Evolutionary conservation across 2,329 filamentous ascomycete genomes (phyloP), one percentile per base, ranked within the genome.

Genomic region (Fusarium ambrosium): DNA sequence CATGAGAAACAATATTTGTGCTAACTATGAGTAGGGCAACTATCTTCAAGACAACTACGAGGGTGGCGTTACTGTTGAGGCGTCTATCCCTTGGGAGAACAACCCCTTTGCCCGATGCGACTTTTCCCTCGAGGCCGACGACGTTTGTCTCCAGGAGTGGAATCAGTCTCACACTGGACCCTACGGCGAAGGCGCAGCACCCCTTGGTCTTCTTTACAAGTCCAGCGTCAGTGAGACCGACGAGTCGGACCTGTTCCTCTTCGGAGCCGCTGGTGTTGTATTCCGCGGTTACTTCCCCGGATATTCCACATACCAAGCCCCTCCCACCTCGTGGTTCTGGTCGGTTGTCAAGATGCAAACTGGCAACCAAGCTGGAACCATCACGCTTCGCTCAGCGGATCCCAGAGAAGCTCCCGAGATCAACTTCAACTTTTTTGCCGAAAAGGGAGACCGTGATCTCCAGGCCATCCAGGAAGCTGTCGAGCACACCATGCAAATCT

Each of bases 361-460:
- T 0, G 88, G 89, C 45, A 93, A 94, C 64, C 82, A 79, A 1
- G 88, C 87, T 7, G 92, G 92, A 14, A 88, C 86, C 0, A 90
- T 95, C 6, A 87, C 80, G 1, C 87, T 94, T 7, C 85, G 85
- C 11, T 91, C 89, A 0, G 82, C 87, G 0, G 88, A 94, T 76
- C 92, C 92, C 0, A 87, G 89, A 3, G 91, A 93, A 66, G 84
- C 86, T 0, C 92, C 92, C 0, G 81, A 88, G 9, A 92, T 94
- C 73, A 84, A 85, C 63, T 92, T 91, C 84, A 89, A 90, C 80
- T 92, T 87, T 79, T 91, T 89, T 82, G 83, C 86, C 1, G 64
- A 75, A 27, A 48, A 68, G 3, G 69, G 67, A 6, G 69, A 69
- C 1, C 45, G 66, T 0, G 72, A 77, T 22, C 60, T 77, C 0